Evolutionary conservation across 768 basidiomycete genomes (phyloP), one percentile per base, ranked within the genome.

Genomic region (Lactifluus volemus): DNA sequence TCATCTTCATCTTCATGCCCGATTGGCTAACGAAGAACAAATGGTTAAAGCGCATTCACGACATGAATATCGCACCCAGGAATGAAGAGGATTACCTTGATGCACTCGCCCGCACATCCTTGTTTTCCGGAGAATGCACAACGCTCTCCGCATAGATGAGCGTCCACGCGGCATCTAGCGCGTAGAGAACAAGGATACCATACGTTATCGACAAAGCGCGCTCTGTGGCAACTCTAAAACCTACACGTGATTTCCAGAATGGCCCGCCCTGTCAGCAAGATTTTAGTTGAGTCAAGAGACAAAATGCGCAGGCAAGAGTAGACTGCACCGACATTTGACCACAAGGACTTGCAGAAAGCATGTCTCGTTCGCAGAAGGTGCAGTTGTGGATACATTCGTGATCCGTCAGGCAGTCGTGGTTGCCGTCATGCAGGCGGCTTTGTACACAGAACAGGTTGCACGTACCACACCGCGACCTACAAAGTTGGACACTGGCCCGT

Each of bases 211-310:
- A 5, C 3, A 12, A 17, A 8, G 3, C 11, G 15, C 14, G 14
- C 34, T 6, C 32, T 34, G 32, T 1, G 25, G 25, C 25, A 25
- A 34, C 9, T 34, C 4, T 9, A 34, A 34, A 34, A 58, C 78
- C 53, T 68, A 84, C 84, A 82, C 75, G 63, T 85, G 84, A 10
- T 71, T 73, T 14, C 81, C 82, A 21, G 76, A 68, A 61, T 85
- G 84, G 0, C 84, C 84, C 34, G 82, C 83, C n/a, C 83, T 84
- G 61, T 38, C 32, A 34, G 32, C 32, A 34, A 34, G 32, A 6
- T 25, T 25, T 25, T 25, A 25, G 25, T 25, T 25, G 25, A 25
- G 25, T 25, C 25, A 10, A 34, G 14, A 9, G 19, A 41, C 10
- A 6, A 4, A 29, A 2, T 8, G 73, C 81, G 53, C 65, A 34